Percentiles rank a stretch among this genome's conserved stretches.
Conservation (phyloP, 331 rosid species). For the Erythrophleum ivorense region DNA sequence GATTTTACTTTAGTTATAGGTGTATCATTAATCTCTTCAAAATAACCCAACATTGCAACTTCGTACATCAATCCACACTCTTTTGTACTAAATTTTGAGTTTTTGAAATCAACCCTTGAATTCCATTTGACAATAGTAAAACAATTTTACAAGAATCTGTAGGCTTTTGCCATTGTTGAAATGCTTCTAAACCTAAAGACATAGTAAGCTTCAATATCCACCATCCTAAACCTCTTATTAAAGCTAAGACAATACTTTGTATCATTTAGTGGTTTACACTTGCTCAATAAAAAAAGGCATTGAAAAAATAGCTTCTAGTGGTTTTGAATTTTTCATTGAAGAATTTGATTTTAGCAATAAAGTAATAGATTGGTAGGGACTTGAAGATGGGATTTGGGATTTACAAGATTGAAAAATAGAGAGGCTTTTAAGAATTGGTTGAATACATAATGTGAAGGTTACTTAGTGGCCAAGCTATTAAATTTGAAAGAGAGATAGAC, state of each 20-base stretch:
- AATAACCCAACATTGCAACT: slow-evolving; percentile 31
- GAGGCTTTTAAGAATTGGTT: too few relatives aligned
- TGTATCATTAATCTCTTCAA: slow-evolving; percentile 32
- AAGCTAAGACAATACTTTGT: background rate
- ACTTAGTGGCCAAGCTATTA: too few relatives aligned
- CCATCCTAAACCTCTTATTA: background rate
- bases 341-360: too few relatives aligned
- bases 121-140: background rate
- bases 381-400: background rate
- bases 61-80: background rate
- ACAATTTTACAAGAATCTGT: background rate
- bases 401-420: background rate
- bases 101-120: background rate
- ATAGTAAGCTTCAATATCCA: background rate
- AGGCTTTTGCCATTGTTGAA: background rate
- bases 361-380: too few relatives aligned
- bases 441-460: too few relatives aligned
- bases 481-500: too few relatives aligned
- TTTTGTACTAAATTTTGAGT: background rate
- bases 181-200: too few relatives aligned
- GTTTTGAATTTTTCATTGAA: background rate
- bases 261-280: background rate
- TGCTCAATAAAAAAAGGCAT: background rate
- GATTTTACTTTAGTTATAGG: background rate
- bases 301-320: background rate